Percentiles rank a stretch among this genome's conserved stretches.
Conservation (phyloP, 257 asterid genomes). For the Ilex asprella region DNA sequence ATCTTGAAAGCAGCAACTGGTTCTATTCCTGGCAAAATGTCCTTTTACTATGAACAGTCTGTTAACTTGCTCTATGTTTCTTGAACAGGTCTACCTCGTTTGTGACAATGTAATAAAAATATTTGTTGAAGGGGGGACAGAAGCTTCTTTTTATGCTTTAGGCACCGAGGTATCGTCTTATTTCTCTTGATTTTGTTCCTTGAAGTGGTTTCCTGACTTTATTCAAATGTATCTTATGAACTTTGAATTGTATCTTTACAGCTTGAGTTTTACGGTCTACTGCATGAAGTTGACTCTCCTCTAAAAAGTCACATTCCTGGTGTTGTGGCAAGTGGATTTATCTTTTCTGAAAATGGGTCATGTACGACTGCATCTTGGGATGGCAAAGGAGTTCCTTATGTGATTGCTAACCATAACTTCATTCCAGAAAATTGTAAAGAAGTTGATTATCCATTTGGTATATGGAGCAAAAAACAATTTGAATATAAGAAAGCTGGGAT, state of each 20-base stretch:
- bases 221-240: conserved; percentile 3
- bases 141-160: conserved; percentile 74
- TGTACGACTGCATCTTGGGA: conserved; percentile 66
- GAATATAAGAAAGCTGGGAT: conserved; percentile 55
- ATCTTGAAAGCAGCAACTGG: no score
- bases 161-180: conserved; percentile 77
- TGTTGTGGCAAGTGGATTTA: conserved; percentile 82
- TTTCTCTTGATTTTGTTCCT: conserved; percentile 9
- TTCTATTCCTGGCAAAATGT: conserved; percentile 1
- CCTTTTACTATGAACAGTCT: conserved; percentile 1
- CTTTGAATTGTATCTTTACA: conserved; percentile 20
- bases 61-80: not conserved
- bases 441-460: conserved; percentile 77
- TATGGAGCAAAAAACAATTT: conserved; percentile 59
- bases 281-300: conserved; percentile 49
- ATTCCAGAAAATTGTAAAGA: conserved; percentile 28
- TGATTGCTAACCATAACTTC: conserved; percentile 33
- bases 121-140: conserved; percentile 81
- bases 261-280: conserved; percentile 76
- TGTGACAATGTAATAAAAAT: conserved; percentile 71
- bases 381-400: conserved; percentile 71
- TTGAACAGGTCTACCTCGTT: conserved; percentile 64
- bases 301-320: conserved; percentile 66
- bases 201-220: conserved; percentile 2
- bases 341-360: conserved; percentile 56